Base-by-base conservation (phyloP, 768 basidiomycete genomes). In the Calocybe gangraenosa region DNA sequence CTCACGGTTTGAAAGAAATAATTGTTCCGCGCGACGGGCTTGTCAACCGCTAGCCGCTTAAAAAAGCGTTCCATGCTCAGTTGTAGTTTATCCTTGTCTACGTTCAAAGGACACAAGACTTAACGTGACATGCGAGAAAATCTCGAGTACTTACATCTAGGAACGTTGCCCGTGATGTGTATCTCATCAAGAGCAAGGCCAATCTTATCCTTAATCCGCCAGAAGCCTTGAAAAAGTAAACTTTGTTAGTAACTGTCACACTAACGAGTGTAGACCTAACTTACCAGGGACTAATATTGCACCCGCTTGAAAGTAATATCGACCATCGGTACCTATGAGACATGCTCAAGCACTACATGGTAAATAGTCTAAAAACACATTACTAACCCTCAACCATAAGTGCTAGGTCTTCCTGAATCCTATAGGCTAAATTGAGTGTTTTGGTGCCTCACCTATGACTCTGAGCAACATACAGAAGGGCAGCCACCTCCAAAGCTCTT, bases 201-300 rank as follows among this genome's bases (percentile, higher is more conserved):
- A 43, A 86, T 76, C 65, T 89, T 89, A 63, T 89, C 86, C 51
- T 74, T 59, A 65, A 89, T 71, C 14, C 86, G 73, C 88, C 87
- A 89, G 50, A 78, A 82, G 18, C 87, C 87, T 85, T 55, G 49
- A 21, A 17, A 17, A 28, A 19, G 28, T 19, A 25, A 49, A n/a
- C 15, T 23, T 13, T 8, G 14, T 37, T n/a, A 31, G 36, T 18
- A 14, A 18, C 18, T 18, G 23, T 28, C 8, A 20, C 19, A 20
- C 13, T 13, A 38, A 19, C 17, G 1, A 35, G 1, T 21, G 10
- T 14, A 20, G 3, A 6, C 25, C n/a, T n/a, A 10, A 58, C 71
- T 50, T 38, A 79, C 83, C 86, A 51, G 82, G 66, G 14, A 83
- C 70, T 47, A 75, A 74, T 51, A 88, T 79, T 0, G 78, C 80